Evolutionary conservation across 2,329 filamentous ascomycete genomes (phyloP), one percentile per base, ranked within the genome.

Genomic region (Claviceps pusilla): DNA sequence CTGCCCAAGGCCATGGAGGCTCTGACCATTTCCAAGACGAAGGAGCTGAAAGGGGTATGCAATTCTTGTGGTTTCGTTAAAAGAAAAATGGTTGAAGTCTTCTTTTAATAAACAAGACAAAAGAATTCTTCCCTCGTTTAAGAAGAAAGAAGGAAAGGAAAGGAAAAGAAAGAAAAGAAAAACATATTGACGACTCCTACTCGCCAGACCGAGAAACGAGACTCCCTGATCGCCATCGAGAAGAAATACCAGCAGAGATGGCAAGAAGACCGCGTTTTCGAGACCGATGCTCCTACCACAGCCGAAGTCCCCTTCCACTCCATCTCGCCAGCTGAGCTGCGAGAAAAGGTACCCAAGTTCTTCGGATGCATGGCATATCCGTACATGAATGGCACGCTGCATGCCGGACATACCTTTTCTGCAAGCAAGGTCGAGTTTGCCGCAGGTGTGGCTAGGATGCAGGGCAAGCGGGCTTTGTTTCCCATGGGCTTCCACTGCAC

Each of bases 361-460:
- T 94, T 91, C 66, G 89, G 86, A 54, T 68, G 65, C 52, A 73
- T 72, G 66, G 69, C 71, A 12, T 73, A 71, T 53, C 71, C 71
- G 12, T 90, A 89, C 69, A 89, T 89, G 84, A 95, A 94, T 70
- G 89, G 89, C 59, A 86, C 82, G 57, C 77, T 94, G 31, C 91
- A 97, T 66, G 89, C 87, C 37, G 93, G 93, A 28, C 93, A 98
- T 74, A 85, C 83, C 62, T 97, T 98, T 70, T 93, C 89, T 28
- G 83, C 87, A 57, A 87, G 81, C 65, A 98, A 98, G 72, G 83
- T 95, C 62, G 93, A 98, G 71, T 98, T 97, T 69, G 84, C 83
- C 55, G 81, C 86, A 29, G 89, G 91, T 47, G 90, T 89, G 66
- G 84, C 86, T 49, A 79, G 91, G 54, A 94, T 97, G 88, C 82